These are phyloP conservation scores for Phytophthora pisi DNA, from an alignment of 352 stramenopile genomes.

Conservation along the genomic window DNA sequence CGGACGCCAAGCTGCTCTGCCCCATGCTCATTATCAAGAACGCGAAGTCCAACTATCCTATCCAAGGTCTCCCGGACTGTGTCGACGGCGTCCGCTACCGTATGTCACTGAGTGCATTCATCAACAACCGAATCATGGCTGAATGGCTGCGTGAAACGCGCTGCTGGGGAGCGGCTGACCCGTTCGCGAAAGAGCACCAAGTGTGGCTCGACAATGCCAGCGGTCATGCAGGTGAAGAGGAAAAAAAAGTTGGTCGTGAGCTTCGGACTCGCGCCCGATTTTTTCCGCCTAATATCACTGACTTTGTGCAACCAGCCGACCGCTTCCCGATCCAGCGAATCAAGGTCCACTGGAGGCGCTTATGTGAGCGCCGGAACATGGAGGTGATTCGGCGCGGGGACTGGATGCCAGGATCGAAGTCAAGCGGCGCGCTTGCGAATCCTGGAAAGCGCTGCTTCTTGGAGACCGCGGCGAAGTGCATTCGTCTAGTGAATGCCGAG, in stretches of 20 bases:
- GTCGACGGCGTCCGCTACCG: slow-evolving; percentile 4
- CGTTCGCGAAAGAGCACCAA: neutral
- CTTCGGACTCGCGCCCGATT: neutral
- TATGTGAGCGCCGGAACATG: neutral
- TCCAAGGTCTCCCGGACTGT: slow-evolving; percentile 4
- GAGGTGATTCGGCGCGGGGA: neutral
- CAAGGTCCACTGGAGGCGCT: neutral
- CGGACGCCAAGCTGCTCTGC: neutral
- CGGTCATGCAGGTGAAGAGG: neutral
- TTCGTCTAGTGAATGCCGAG: neutral
- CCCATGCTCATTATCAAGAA: slow-evolving; percentile 19
- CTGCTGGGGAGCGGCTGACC: neutral
- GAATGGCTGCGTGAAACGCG: neutral
- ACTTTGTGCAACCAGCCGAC: neutral
- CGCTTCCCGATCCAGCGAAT: neutral
- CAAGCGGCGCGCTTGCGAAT: neutral
- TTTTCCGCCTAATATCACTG: neutral
- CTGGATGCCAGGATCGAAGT: neutral
- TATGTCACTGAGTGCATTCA: neutral
- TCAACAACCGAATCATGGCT: neutral
- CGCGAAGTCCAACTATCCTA: slow-evolving; percentile 8
- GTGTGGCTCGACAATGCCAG: neutral
- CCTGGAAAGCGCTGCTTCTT: neutral
- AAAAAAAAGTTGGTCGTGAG: neutral
- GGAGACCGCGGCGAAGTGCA: neutral